A percentile compares a stretch with the other conserved stretches of the same genome.
Evolutionary conservation across 2,329 filamentous ascomycete genomes (phyloP).

Genomic region (Microsporum audouinii): DNA sequence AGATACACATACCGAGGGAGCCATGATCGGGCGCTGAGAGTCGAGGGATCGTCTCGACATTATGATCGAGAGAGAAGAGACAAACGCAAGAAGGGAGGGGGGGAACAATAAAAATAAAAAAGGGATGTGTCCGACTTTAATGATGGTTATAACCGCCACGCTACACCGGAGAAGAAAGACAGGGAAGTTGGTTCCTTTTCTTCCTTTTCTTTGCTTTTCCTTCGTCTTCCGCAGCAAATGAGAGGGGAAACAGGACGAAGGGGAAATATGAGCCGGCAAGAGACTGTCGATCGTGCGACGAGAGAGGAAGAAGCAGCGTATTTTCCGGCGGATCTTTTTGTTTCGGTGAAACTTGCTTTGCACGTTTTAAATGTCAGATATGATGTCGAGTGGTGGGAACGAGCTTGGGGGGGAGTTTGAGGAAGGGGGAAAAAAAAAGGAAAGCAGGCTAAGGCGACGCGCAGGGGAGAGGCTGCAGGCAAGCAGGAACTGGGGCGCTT

Average conservation of each 20-base stretch:
- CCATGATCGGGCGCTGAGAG: constrained; percentile 46
- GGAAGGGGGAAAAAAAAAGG: not conserved
- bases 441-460: not conserved
- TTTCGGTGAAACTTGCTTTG: not conserved
- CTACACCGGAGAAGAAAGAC: not conserved
- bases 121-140: not conserved
- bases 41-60: constrained; percentile 40
- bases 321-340: not conserved
- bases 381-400: not conserved
- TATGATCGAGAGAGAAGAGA: not conserved
- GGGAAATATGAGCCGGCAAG: not conserved
- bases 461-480: not conserved
- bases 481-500: not conserved
- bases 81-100: not conserved
- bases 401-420: not conserved
- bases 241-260: not conserved
- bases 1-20: constrained; percentile 35
- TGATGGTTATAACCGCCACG: not conserved
- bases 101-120: not conserved
- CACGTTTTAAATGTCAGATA: not conserved
- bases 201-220: not conserved
- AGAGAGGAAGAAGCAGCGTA: not conserved
- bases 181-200: not conserved
- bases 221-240: not conserved
- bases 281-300: constrained; percentile 3